Evolutionary conservation across 208 protist species (phyloP).

Genomic region (Vickermania ingenoplastis): DNA sequence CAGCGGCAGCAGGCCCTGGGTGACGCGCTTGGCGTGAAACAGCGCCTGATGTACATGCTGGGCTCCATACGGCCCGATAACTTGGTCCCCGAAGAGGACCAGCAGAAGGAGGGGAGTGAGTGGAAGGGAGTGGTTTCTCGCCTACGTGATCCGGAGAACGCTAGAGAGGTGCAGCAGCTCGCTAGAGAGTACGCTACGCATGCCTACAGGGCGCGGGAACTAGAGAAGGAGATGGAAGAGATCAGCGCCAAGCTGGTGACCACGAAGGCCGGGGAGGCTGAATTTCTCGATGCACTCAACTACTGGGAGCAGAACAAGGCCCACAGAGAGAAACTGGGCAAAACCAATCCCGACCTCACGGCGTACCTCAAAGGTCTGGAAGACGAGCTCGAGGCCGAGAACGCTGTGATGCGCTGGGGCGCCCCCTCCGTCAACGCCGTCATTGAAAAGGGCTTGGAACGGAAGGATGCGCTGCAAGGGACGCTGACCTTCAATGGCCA

Average conservation of each 20-base stretch:
- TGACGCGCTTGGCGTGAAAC: conserved; percentile 12
- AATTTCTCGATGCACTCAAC: background rate
- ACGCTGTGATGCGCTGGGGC: conserved; percentile 7
- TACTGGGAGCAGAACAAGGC: conserved; percentile 3
- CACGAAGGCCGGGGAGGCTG: background rate
- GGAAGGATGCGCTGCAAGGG: background rate
- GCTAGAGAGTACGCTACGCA: conserved; percentile 12
- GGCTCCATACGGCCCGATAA: conserved; percentile 15
- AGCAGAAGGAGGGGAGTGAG: background rate
- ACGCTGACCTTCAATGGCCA: background rate
- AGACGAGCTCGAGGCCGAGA: conserved; percentile 26
- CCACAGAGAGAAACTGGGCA: background rate
- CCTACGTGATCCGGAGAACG: conserved; percentile 7
- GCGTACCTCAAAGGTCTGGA: conserved; percentile 1
- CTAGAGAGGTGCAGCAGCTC: conserved; percentile 6
- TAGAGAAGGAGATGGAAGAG: conserved; percentile 5
- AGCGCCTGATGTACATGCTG: conserved; percentile 29
- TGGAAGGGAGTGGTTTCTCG: conserved; percentile 4
- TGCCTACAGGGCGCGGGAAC: conserved; percentile 4
- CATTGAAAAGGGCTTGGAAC: background rate
- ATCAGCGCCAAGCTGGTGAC: conserved; percentile 1
- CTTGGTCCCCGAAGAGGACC: conserved; percentile 5
- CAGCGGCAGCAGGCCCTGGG: conserved; percentile 17
- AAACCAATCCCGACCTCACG: conserved; percentile 4
- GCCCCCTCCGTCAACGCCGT: background rate